A percentile compares a stretch with the other conserved stretches of the same genome.
phyloP scores from a whole-genome alignment of 441 rosid genomes.

The Daphne laureola region DNA sequence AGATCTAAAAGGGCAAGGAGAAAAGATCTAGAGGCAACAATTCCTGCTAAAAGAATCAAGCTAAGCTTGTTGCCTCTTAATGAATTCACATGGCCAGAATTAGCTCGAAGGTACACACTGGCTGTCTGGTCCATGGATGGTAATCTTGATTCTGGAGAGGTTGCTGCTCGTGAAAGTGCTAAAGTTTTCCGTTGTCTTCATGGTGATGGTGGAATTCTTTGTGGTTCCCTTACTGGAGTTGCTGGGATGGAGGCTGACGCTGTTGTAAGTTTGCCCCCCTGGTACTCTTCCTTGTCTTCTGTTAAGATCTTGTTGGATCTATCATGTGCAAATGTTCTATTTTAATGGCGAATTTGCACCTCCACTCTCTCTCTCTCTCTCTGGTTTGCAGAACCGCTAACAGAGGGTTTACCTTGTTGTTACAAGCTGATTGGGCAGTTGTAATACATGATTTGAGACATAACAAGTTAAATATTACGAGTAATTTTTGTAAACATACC shows the following conservation, averaged over 20 bases:
- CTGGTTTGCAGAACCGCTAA: too few relatives aligned
- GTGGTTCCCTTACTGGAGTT: conserved; percentile 92
- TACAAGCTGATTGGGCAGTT: too few relatives aligned
- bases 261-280: conserved; percentile 52
- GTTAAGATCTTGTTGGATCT: neutral
- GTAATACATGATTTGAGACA: too few relatives aligned
- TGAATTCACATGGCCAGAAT: conserved; percentile 93
- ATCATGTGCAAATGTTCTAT: too few relatives aligned
- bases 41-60: conserved; percentile 53
- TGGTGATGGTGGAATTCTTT: conserved; percentile 98
- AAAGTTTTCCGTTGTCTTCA: conserved; percentile 88
- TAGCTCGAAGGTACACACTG: conserved; percentile 83
- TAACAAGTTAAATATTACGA: too few relatives aligned
- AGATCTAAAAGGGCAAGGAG: conserved; percentile 80
- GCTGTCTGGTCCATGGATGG: conserved; percentile 85
- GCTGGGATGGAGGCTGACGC: conserved; percentile 99
- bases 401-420: too few relatives aligned
- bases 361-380: too few relatives aligned
- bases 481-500: too few relatives aligned
- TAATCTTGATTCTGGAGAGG: conserved; percentile 80
- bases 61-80: conserved; percentile 79
- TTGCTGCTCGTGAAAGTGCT: conserved; percentile 75
- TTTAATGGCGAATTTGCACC: too few relatives aligned
- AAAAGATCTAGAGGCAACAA: conserved; percentile 63
- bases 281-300: conserved; percentile 10